Conservation (phyloP, 2,329 filamentous ascomycete genomes). For the Ophiostoma perfectum region DNA sequence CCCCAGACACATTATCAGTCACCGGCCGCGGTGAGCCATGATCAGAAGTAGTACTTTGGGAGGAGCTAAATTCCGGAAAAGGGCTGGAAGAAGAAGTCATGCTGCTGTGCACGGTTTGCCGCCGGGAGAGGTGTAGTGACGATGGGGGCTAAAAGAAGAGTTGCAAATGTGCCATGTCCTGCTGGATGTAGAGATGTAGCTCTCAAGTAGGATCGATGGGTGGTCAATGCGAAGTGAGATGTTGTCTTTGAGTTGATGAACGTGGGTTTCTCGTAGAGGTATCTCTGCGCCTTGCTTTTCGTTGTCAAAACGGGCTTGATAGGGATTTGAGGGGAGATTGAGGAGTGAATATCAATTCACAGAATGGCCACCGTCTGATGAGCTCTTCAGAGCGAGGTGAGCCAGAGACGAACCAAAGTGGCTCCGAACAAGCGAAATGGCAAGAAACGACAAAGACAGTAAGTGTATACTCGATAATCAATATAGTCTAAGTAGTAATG, state of each 20-base stretch:
- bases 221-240: neutral
- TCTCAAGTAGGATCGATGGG: neutral
- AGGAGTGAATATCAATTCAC: neutral
- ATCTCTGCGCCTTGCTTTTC: neutral
- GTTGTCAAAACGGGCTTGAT: neutral
- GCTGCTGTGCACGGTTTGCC: neutral
- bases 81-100: constrained; percentile 20
- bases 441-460: neutral
- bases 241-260: too few species aligned
- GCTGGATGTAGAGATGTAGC: neutral
- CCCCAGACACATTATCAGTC: neutral
- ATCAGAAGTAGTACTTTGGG: neutral
- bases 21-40: neutral
- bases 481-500: neutral
- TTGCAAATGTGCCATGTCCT: constrained; percentile 15
- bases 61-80: constrained; percentile 24
- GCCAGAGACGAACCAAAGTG: neutral
- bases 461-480: neutral
- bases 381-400: neutral
- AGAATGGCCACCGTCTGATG: neutral
- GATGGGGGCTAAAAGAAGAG: neutral
- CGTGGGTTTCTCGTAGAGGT: too few species aligned
- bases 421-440: neutral
- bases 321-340: neutral
- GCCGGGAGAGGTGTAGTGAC: neutral